These are phyloP conservation scores for Aureobasidium sp. DNA, from an alignment of 2,329 filamentous ascomycete genomes.

Conservation along the genomic window DNA sequence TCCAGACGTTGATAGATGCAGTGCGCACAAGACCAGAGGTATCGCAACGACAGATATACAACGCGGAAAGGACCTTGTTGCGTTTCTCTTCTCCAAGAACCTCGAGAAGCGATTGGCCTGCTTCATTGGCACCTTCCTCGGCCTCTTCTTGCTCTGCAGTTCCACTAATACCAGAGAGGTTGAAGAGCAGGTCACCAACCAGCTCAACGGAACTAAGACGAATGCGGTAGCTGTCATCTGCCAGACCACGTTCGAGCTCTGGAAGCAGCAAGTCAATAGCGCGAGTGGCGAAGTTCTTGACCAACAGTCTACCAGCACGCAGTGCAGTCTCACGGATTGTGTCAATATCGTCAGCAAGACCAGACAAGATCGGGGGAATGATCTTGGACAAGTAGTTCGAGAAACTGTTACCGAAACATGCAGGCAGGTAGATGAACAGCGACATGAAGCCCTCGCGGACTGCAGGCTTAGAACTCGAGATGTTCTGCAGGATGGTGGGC, in stretches of 20 bases:
- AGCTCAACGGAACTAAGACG: conserved; percentile 96
- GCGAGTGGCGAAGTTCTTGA: conserved; percentile 96
- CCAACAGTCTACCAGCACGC: conserved; percentile 82
- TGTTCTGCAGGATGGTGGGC: conserved; percentile 92
- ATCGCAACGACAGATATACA: conserved; percentile 97
- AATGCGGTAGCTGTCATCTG: conserved; percentile 96
- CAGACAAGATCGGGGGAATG: conserved; percentile 88
- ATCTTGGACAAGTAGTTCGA: conserved; percentile 91
- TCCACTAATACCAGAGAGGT: conserved; percentile 85
- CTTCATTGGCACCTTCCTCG: conserved; percentile 74
- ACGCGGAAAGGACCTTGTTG: conserved; percentile 91
- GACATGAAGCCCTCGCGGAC: conserved; percentile 99
- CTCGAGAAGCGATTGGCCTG: conserved; percentile 86
- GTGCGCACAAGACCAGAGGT: conserved; percentile 85
- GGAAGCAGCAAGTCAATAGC: conserved; percentile 90
- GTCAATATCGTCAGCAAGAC: conserved; percentile 90
- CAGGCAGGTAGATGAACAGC: conserved; percentile 95
- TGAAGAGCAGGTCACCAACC: conserved; percentile 94
- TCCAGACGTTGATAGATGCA: conserved; percentile 91
- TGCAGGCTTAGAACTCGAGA: conserved; percentile 78
- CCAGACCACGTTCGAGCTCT: conserved; percentile 88
- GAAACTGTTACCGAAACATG: conserved; percentile 98
- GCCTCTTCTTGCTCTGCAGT: conserved; percentile 69
- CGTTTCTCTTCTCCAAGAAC: conserved; percentile 91
- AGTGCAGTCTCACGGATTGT: conserved; percentile 95